A percentile compares a stretch with the other conserved stretches of the same genome.
These are phyloP conservation scores for Niveomyces coronatus DNA, from an alignment of 2,329 filamentous ascomycete species.

Conservation along the genomic window DNA sequence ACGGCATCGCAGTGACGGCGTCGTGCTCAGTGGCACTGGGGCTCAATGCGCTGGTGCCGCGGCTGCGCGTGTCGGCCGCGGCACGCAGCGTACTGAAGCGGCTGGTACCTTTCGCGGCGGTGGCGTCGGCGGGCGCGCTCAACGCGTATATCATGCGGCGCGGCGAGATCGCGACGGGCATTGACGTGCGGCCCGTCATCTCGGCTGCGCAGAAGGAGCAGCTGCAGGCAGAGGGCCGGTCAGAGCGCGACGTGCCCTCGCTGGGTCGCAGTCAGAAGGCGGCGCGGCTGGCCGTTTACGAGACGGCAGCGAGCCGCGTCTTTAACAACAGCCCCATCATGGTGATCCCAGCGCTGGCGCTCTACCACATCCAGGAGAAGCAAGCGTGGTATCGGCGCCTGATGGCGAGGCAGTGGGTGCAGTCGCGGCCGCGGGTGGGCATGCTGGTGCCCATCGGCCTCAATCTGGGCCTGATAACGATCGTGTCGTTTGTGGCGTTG, in stretches of 20 bases:
- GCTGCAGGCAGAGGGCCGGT: constrained; percentile 45
- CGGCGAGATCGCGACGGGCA: constrained; percentile 87
- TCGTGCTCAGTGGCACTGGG: constrained; percentile 91
- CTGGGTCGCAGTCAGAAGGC: constrained; percentile 84
- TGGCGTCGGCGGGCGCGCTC: constrained; percentile 79
- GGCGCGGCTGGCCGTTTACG: constrained; percentile 78
- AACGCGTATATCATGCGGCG: constrained; percentile 98
- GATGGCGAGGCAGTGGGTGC: constrained; percentile 64
- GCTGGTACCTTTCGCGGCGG: constrained; percentile 93
- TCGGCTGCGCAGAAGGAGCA: constrained; percentile 56
- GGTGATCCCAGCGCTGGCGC: constrained; percentile 80
- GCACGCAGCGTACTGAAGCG: constrained; percentile 68
- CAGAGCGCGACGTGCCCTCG: constrained; percentile 54
- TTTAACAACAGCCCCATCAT: constrained; percentile 95
- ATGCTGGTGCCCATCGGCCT: constrained; percentile 54
- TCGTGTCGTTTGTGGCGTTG: constrained; percentile 78
- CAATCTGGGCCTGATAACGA: constrained; percentile 79
- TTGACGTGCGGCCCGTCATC: constrained; percentile 81
- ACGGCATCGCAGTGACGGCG: constrained; percentile 81
- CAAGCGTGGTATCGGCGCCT: constrained; percentile 28
- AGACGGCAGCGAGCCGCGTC: constrained; percentile 85
- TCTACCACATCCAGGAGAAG: constrained; percentile 65
- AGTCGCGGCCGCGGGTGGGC: constrained; percentile 57
- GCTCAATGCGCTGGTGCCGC: constrained; percentile 80
- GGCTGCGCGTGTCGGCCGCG: constrained; percentile 67